Evolutionary conservation across 2,329 filamentous ascomycete genomes (phyloP).

Genomic region (Trichophyton simii): DNA sequence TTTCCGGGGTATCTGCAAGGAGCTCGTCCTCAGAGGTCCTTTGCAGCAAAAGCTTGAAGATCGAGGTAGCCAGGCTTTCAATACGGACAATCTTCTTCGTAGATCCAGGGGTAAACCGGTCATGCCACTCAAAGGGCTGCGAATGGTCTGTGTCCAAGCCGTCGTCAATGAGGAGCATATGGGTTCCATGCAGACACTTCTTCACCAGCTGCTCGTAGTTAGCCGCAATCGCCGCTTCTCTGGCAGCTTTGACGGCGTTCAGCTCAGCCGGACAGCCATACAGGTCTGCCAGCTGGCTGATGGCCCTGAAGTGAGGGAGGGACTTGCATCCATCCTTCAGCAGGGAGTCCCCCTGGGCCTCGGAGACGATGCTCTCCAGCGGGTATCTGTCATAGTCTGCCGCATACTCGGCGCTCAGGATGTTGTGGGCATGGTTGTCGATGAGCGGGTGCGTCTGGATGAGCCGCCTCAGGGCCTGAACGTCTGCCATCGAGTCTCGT

Average conservation of each 20-base stretch:
- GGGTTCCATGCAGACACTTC: slow-evolving; percentile 57
- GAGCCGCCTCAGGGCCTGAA: slow-evolving; percentile 21
- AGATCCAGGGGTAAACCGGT: slow-evolving; percentile 49
- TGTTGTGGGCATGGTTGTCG: slow-evolving; percentile 38
- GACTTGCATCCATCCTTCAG: slow-evolving; percentile 45
- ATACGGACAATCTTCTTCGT: slow-evolving; percentile 67
- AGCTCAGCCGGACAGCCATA: slow-evolving; percentile 55
- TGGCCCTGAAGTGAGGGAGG: slow-evolving; percentile 57
- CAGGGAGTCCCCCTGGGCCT: slow-evolving; percentile 58
- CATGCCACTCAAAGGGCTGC: slow-evolving; percentile 52
- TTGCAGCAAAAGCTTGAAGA: slow-evolving; percentile 39
- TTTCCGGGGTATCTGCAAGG: neutral
- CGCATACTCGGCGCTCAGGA: slow-evolving; percentile 25
- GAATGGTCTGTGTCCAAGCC: slow-evolving; percentile 48
- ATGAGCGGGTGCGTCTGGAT: slow-evolving; percentile 33
- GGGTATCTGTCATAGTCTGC: slow-evolving; percentile 29
- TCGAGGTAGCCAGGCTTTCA: slow-evolving; percentile 54
- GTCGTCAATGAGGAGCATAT: slow-evolving; percentile 67
- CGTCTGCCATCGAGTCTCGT: slow-evolving; percentile 7
- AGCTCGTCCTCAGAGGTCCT: neutral
- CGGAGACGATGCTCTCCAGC: slow-evolving; percentile 54
- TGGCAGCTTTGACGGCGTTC: slow-evolving; percentile 41
- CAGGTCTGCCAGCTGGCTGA: slow-evolving; percentile 53
- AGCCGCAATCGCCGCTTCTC: slow-evolving; percentile 35
- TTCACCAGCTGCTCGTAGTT: slow-evolving; percentile 47